These are phyloP conservation scores for Paramecium caudatum DNA, from an alignment of 73 alveolate species.

Conservation along the genomic window DNA sequence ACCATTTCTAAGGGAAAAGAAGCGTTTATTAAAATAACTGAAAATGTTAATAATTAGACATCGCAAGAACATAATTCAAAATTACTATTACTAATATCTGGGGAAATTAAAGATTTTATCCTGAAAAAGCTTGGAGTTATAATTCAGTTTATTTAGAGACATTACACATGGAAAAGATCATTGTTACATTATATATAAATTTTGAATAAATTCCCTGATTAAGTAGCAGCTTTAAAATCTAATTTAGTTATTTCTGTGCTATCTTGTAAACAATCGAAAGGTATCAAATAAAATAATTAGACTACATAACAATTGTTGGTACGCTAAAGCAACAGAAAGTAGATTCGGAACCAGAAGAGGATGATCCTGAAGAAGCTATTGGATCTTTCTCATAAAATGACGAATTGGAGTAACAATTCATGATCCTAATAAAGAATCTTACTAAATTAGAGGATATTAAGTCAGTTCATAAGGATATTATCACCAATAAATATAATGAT, in stretches of 20 bases:
- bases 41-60: neutral
- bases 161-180: slow-evolving; percentile 28
- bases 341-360: slow-evolving; percentile 42
- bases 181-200: neutral
- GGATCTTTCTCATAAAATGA: neutral
- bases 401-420: slow-evolving; percentile 11
- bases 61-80: slow-evolving; percentile 31
- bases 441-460: slow-evolving; percentile 24
- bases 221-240: neutral
- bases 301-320: neutral
- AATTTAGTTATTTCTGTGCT: neutral
- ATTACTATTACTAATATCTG: neutral
- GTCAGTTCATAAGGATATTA: neutral
- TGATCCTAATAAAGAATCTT: neutral
- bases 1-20: slow-evolving; percentile 35
- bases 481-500: slow-evolving; percentile 16
- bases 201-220: slow-evolving; percentile 31
- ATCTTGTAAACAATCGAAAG: slow-evolving; percentile 5
- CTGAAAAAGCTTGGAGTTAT: slow-evolving; percentile 23
- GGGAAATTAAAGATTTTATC: slow-evolving; percentile 10
- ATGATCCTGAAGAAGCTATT: slow-evolving; percentile 17
- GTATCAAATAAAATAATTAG: neutral
- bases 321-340: neutral
- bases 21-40: slow-evolving; percentile 20
- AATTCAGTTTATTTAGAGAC: slow-evolving; percentile 6